phyloP scores from a whole-genome alignment of 495 filamentous ascomycete species.

The Lepraria neglecta region DNA sequence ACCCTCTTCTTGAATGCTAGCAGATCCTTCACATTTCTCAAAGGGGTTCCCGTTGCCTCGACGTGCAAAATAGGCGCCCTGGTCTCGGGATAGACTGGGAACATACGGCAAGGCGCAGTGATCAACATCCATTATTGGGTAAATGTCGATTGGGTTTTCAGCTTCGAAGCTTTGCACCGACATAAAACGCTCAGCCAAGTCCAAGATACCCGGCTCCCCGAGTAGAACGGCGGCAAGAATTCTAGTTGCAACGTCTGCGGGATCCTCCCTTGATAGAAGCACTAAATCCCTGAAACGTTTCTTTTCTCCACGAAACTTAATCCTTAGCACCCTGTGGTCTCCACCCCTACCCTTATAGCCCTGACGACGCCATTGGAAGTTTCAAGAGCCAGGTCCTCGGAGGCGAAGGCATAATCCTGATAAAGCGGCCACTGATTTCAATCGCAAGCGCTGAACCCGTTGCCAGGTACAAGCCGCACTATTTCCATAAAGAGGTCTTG shows the following conservation, averaged over 20 bases:
- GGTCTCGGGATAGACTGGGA: neutral
- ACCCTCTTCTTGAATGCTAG: neutral
- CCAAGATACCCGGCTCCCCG: slow-evolving; percentile 10
- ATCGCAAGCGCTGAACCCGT: slow-evolving; percentile 7
- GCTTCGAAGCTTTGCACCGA: neutral
- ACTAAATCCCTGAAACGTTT: neutral
- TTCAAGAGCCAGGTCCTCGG: slow-evolving; percentile 7
- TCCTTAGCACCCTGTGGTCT: slow-evolving; percentile 8
- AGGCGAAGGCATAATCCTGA: slow-evolving; percentile 4
- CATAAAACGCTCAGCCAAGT: neutral
- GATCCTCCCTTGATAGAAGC: slow-evolving; percentile 10
- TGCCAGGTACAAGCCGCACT: neutral
- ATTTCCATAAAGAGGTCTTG: slow-evolving; percentile 10
- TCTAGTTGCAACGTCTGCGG: neutral
- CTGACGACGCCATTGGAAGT: slow-evolving; percentile 2
- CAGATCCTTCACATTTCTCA: neutral
- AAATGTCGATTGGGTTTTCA: neutral
- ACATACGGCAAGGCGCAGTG: neutral
- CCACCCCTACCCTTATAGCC: slow-evolving; percentile 7
- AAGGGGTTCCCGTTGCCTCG: neutral
- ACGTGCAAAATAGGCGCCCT: neutral
- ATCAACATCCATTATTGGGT: neutral
- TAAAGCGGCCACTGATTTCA: slow-evolving; percentile 1
- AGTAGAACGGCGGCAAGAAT: slow-evolving; percentile 13
- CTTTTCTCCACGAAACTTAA: slow-evolving; percentile 4